Conservation (phyloP, 1,284 basidiomycete species). For the Cryptococcus maquisensis region DNA sequence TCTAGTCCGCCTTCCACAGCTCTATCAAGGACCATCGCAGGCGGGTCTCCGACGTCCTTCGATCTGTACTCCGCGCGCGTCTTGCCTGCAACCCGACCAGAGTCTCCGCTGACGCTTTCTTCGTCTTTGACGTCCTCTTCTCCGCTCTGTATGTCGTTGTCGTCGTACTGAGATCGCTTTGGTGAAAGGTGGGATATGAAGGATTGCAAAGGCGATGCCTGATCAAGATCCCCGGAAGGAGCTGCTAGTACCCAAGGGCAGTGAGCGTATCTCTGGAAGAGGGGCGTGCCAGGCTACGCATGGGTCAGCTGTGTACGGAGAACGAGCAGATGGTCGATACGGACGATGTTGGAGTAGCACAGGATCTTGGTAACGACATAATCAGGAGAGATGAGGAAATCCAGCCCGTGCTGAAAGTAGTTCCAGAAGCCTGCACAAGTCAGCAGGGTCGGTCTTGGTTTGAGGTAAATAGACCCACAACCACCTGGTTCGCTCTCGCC, state of each 20-base stretch:
- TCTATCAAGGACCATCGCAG: slow-evolving; percentile 77
- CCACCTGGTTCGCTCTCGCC: slow-evolving; percentile 5
- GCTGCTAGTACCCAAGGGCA: slow-evolving; percentile 72
- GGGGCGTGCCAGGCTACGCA: slow-evolving; percentile 70
- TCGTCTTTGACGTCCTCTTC: slow-evolving; percentile 9
- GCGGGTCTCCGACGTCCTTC: slow-evolving; percentile 53
- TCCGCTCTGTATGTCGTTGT: neutral
- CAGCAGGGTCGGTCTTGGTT: neutral
- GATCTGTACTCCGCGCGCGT: slow-evolving; percentile 48
- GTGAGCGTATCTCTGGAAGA: slow-evolving; percentile 82
- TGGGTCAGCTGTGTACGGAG: neutral
- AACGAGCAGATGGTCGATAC: slow-evolving; percentile 30
- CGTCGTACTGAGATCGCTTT: neutral
- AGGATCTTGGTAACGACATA: slow-evolving; percentile 72
- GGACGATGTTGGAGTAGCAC: slow-evolving; percentile 76
- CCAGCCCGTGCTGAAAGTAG: slow-evolving; percentile 81
- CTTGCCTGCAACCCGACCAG: neutral
- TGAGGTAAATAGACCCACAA: neutral
- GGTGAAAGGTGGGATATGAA: slow-evolving; percentile 18
- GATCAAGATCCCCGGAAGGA: slow-evolving; percentile 17
- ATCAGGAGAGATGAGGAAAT: slow-evolving; percentile 68
- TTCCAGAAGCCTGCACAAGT: slow-evolving; percentile 68
- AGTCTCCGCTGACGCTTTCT: slow-evolving; percentile 24
- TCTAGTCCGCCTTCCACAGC: slow-evolving; percentile 66
- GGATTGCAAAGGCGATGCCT: slow-evolving; percentile 20